These are phyloP conservation scores for Lactarius hengduanensis DNA, from an alignment of 768 basidiomycete genomes.

Conservation along the genomic window DNA sequence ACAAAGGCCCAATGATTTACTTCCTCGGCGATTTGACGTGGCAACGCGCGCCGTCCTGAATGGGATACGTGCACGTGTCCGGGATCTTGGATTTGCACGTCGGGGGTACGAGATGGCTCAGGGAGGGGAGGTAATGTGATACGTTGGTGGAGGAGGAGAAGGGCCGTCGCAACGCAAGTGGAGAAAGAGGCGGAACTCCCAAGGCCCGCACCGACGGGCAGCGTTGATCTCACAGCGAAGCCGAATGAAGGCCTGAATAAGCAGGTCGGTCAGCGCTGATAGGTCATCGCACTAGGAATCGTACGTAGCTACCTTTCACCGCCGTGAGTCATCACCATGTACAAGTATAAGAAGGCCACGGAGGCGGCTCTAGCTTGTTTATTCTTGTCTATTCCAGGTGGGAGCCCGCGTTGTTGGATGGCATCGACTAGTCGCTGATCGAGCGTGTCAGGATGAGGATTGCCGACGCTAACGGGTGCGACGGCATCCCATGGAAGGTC, in stretches of 20 bases:
- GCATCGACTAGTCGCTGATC: constrained; percentile 74
- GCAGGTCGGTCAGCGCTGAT: constrained; percentile 16
- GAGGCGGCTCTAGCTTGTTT: constrained; percentile 47
- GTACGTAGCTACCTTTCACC: constrained; percentile 51
- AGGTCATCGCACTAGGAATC: neutral
- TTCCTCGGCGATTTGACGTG: constrained; percentile 63
- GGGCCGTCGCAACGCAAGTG: constrained; percentile 74
- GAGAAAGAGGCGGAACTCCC: constrained; percentile 98
- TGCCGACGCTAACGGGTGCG: constrained; percentile 49
- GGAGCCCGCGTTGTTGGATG: constrained; percentile 50
- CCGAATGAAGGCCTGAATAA: constrained; percentile 66
- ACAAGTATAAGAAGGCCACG: constrained; percentile 88
- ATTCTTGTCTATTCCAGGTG: constrained; percentile 35
- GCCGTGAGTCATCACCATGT: constrained; percentile 70
- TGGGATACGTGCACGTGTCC: constrained; percentile 64
- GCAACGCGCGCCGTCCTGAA: constrained; percentile 62
- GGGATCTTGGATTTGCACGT: constrained; percentile 35
- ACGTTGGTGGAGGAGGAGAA: constrained; percentile 73
- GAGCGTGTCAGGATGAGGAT: constrained; percentile 60
- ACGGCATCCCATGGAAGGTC: constrained; percentile 78
- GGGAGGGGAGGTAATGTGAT: constrained; percentile 58
- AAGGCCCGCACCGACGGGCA: constrained; percentile 93
- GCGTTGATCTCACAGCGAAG: constrained; percentile 79
- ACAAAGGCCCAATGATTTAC: constrained; percentile 95
- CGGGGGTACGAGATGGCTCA: constrained; percentile 40